Conservation (phyloP, 495 filamentous ascomycete genomes). For the Daldinia vernicosa region DNA sequence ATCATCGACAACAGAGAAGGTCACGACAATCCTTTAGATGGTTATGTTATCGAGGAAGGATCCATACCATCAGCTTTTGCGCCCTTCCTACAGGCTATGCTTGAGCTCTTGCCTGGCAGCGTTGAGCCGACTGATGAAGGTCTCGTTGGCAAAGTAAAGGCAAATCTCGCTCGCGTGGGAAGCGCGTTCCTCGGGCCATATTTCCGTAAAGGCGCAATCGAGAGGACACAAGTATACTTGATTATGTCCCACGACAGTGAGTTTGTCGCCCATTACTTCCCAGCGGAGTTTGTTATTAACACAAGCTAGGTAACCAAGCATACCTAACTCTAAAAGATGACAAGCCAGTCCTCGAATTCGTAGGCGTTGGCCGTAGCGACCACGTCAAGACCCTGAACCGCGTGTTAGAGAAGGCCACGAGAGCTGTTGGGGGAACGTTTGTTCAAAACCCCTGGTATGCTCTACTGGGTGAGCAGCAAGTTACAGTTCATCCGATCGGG, state of each 20-base stretch:
- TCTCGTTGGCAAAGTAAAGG: conserved; percentile 53
- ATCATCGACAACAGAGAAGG: conserved; percentile 68
- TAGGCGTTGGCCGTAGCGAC: conserved; percentile 63
- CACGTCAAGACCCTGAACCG: conserved; percentile 63
- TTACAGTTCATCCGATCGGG: conserved; percentile 76
- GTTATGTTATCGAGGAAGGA: conserved; percentile 73
- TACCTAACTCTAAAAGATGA: conserved; percentile 67
- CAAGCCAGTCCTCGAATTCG: conserved; percentile 66
- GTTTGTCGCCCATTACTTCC: conserved; percentile 9
- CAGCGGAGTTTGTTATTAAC: conserved; percentile 8
- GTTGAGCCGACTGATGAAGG: conserved; percentile 51
- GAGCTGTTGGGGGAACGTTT: conserved; percentile 65
- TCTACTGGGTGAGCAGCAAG: conserved; percentile 63
- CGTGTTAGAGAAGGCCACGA: conserved; percentile 61
- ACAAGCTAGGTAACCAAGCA: conserved; percentile 61
- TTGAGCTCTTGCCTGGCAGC: conserved; percentile 64
- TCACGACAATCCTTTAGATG: conserved; percentile 65
- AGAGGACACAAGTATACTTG: conserved; percentile 71
- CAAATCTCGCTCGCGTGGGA: conserved; percentile 58
- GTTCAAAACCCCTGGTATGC: conserved; percentile 66
- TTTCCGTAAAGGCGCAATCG: conserved; percentile 60
- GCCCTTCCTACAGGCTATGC: conserved; percentile 64
- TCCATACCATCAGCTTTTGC: conserved; percentile 66
- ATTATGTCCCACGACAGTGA: conserved; percentile 75
- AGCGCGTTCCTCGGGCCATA: conserved; percentile 67